Evolutionary conservation across 2,329 filamentous ascomycete genomes (phyloP).

Genomic region (Monilinia vaccinii-corymbosi): DNA sequence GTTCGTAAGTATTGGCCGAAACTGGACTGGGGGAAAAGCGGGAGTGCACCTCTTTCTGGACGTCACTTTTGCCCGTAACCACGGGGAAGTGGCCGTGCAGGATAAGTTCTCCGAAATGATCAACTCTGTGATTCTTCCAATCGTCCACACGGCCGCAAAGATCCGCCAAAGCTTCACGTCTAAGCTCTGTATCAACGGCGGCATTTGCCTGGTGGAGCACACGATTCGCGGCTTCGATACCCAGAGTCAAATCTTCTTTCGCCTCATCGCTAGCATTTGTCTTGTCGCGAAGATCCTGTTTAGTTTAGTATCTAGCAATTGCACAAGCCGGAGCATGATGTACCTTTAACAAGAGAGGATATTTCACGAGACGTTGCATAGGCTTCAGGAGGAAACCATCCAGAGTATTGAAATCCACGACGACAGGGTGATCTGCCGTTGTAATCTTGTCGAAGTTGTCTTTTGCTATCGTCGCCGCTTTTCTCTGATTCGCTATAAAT

Average conservation of each 20-base stretch:
- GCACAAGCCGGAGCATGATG: neutral
- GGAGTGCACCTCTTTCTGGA: slow-evolving; percentile 61
- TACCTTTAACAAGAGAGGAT: slow-evolving; percentile 81
- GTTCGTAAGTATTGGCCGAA: slow-evolving; percentile 21
- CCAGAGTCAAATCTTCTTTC: slow-evolving; percentile 62
- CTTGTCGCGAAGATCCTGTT: slow-evolving; percentile 77
- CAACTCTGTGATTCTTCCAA: slow-evolving; percentile 89
- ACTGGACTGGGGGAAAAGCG: slow-evolving; percentile 6
- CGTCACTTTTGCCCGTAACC: slow-evolving; percentile 78
- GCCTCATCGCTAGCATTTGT: slow-evolving; percentile 61
- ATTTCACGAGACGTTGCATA: slow-evolving; percentile 92
- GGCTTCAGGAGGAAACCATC: slow-evolving; percentile 93
- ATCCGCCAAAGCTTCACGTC: slow-evolving; percentile 76
- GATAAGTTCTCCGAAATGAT: slow-evolving; percentile 83
- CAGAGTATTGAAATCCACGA: slow-evolving; percentile 76
- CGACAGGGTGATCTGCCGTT: slow-evolving; percentile 66
- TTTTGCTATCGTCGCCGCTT: slow-evolving; percentile 76
- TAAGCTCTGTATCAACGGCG: slow-evolving; percentile 79
- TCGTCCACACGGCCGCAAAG: slow-evolving; percentile 80
- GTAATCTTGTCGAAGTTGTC: slow-evolving; percentile 81
- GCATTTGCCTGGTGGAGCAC: slow-evolving; percentile 82
- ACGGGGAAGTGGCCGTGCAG: slow-evolving; percentile 88
- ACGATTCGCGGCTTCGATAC: slow-evolving; percentile 73
- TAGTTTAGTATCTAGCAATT: slow-evolving; percentile 6
- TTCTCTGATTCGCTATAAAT: slow-evolving; percentile 93